Evolutionary conservation across 1,139 yeast species (phyloP), one percentile per base, ranked within the genome.

Genomic region (Saccharomyces uvarum): DNA sequence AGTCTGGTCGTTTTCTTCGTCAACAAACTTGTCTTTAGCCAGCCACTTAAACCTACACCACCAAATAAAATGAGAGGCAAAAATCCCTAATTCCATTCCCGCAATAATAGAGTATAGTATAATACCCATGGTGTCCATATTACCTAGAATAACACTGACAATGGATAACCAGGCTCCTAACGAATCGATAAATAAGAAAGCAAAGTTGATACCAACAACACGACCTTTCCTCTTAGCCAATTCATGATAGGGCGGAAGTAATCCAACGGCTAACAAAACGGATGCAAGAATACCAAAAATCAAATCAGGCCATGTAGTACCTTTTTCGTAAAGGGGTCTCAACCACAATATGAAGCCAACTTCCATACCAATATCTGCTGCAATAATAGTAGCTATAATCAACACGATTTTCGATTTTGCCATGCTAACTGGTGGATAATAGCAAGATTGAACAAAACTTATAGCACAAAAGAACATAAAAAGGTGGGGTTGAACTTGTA

Each of bases 241-340:
- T 67, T 91, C 98, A 63, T 83, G 83, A 69, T 90, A 91, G 4
- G 97, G 97, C 0, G 97, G 97, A 2, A 91, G 64, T 49, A 91
- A 75, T 0, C 98, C 98, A 2, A 80, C 64, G 0, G 88, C 96
- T 28, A 91, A 74, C 27, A 88, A 69, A 0, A 90, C 75, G 0
- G 95, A 82, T 0, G 97, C 97, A 46, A 88, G 60, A 14, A 88
- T 78, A 16, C 97, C 98, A 57, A 88, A 78, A 48, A 90, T 76
- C 41, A 88, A 70, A 65, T 83, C 78, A 6, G 97, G 97, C 95
- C 96, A 90, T 32, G 74, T 72, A 1, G 58, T 64, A 0, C 75
- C 76, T 6, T 73, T 77, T 8, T 71, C 69, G 65, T 88, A 79
- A 1, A 88, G 69, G 1, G 83, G 84, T 41, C 87, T 75, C 54